Evolutionary conservation across 495 filamentous ascomycete genomes (phyloP).

Genomic region (Rhypophila decipiens): DNA sequence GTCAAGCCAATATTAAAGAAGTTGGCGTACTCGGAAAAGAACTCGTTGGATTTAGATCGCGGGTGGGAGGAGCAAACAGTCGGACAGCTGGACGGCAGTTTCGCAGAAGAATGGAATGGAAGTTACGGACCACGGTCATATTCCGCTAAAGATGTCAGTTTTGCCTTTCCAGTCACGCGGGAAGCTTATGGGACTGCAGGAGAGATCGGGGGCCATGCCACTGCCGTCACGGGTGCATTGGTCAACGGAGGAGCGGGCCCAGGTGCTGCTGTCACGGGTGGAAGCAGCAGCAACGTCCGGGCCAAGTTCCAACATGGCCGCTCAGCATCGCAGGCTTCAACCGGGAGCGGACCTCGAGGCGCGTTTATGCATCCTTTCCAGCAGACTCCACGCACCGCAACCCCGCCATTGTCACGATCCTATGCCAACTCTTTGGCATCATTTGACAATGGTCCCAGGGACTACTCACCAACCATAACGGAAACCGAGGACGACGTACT

Average conservation of each 20-base stretch:
- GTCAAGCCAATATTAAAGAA: slow-evolving; percentile 53
- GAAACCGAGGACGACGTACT: slow-evolving; percentile 42
- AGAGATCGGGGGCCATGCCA: background rate
- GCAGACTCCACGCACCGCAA: slow-evolving; percentile 51
- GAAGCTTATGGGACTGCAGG: background rate
- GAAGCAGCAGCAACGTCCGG: slow-evolving; percentile 12
- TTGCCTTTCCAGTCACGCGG: slow-evolving; percentile 12
- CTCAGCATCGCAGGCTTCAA: slow-evolving; percentile 46
- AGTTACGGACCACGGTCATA: slow-evolving; percentile 10
- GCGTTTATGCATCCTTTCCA: slow-evolving; percentile 52
- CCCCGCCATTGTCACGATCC: slow-evolving; percentile 39
- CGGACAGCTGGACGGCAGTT: slow-evolving; percentile 20
- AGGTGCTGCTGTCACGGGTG: background rate
- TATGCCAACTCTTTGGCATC: slow-evolving; percentile 47
- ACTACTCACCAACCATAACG: slow-evolving; percentile 40
- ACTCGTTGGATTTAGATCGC: slow-evolving; percentile 47
- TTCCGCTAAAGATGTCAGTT: slow-evolving; percentile 25
- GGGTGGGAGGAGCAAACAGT: slow-evolving; percentile 43
- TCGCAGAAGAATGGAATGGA: slow-evolving; percentile 7
- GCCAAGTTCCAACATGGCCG: slow-evolving; percentile 41
- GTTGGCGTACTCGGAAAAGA: slow-evolving; percentile 46
- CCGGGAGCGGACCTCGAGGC: slow-evolving; percentile 33
- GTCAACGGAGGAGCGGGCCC: no score
- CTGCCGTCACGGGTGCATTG: no score
- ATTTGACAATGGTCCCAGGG: slow-evolving; percentile 35